Evolutionary conservation across 2,329 filamentous ascomycete species (phyloP), one percentile per base, ranked within the genome.

Genomic region (Fusarium denticulatum): DNA sequence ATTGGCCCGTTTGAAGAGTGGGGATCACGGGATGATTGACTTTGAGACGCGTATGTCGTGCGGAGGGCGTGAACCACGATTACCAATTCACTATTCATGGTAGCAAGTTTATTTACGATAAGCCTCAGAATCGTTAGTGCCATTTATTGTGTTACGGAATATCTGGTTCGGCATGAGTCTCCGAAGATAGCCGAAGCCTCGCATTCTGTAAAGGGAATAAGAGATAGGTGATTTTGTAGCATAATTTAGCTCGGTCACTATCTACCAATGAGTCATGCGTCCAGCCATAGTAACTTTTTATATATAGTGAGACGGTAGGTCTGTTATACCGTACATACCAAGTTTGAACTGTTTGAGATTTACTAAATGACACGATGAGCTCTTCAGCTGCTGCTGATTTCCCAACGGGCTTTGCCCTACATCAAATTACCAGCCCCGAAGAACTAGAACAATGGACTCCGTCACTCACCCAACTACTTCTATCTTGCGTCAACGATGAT

Each of bases 241-340:
- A 42, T 42, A 56, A 56, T 42, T 28, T 30, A 40, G 16, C 22
- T 30, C 22, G 26, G 34, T 42, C 36, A 39, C 36, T 56, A 56
- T 42, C 52, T n/a, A 24, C 26, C 26, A 30, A 56, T 56, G 52
- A 56, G 11, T 56, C 36, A 56, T 10, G 2, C 36, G 5, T 2
- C 10, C 20, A 30, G 8, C 0, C 15, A 42, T 8, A 15, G 5
- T 28, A 30, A 10, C 26, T 10, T 30, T 8, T n/a, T n/a, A 30
- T 14, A 34, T 28, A 52, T 24, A 30, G 2, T 3, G 22, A 30
- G 2, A 5, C 5, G 4, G 10, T 22, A 8, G 2, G 6, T 11
- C 3, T 6, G 5, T 11, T 3, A 4, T 7, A 10, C 4, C 7
- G 3, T 6, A 5, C 0, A 8, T 8, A 4, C 1, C 1, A 13